Evolutionary conservation across 108 stramenopile genomes (phyloP), one percentile per base, ranked within the genome.

Genomic region (Discostella stelligeroides): DNA sequence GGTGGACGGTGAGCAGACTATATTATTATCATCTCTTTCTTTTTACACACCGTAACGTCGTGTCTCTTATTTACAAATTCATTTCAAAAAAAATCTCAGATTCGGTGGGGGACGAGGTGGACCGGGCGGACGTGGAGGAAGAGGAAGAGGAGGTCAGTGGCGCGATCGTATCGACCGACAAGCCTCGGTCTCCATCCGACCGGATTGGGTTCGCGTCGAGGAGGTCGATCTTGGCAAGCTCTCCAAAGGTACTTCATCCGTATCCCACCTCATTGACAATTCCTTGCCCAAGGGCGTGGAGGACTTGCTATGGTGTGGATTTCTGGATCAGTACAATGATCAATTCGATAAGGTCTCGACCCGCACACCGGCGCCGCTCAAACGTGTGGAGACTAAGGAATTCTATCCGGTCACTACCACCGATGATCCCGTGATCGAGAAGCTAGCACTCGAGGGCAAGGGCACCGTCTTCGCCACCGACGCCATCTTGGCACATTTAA

Each of bases 371-470:
- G 77, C 70, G 1, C 82, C 86, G 9, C 68, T 98, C 40, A 88
- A 92, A 59, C 78, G 88, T 8, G 84, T 84, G 71, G 87, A 92
- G 62, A 92, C 91, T 65, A 92, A 86, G 74, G 90, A 89, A 54
- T 98, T 97, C 72, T 98, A 97, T 81, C 91, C 92, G 55, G 97
- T 98, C 29, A 97, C 97, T 28, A 97, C 97, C 9, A 97, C 91
- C 12, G 98, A 99, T 63, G 98, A 99, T 88, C 98, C 98, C 11
- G 92, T 98, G 37, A 82, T 99, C 57, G 96, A 98, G 72, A 91
- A 95, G 67, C 67, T 92, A 54, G 96, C 97, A 21, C 89, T 95
- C 68, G 96, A 99, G 70, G 92, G 87, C 21, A 74, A 82, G 48
- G 97, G 96, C 8, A 92, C 91, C 17, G 92, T 99, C 61, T 98